Evolutionary conservation across 176 grass and related monocot species (phyloP).

Genomic region (Cocos nucifera): DNA sequence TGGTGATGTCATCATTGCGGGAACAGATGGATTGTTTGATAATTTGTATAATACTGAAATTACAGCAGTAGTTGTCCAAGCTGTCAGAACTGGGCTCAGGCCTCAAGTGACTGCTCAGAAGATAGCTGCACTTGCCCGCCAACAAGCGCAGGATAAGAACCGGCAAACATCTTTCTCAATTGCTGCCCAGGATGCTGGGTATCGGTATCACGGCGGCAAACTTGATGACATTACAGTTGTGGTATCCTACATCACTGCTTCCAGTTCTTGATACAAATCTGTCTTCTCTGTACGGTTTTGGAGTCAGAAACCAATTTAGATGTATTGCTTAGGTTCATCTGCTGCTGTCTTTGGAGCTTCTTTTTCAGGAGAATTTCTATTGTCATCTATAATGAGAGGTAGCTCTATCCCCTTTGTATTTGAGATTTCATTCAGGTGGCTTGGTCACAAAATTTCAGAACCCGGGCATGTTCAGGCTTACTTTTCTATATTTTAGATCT

Average conservation of each 20-base stretch:
- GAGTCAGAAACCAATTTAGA: too few relatives aligned
- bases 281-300: too few relatives aligned
- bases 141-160: constrained; percentile 73
- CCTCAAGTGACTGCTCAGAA: constrained; percentile 77
- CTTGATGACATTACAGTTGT: constrained; percentile 91
- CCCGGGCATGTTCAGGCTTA: too few relatives aligned
- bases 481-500: too few relatives aligned
- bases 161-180: constrained; percentile 75
- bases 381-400: too few relatives aligned
- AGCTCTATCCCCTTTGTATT: too few relatives aligned
- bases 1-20: constrained; percentile 80
- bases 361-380: too few relatives aligned
- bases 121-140: constrained; percentile 78
- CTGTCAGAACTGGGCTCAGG: constrained; percentile 45
- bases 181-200: constrained; percentile 91
- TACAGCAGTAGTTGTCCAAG: constrained; percentile 68
- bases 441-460: too few relatives aligned
- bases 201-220: constrained; percentile 85
- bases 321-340: too few relatives aligned
- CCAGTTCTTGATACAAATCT: neutral
- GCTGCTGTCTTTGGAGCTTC: too few relatives aligned
- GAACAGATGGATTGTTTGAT: constrained; percentile 90
- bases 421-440: too few relatives aligned
- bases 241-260: constrained; percentile 51
- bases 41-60: constrained; percentile 86